Evolutionary conservation across 2,329 filamentous ascomycete genomes (phyloP), one percentile per base, ranked within the genome.

Genomic region (Aureobasidium sp.): DNA sequence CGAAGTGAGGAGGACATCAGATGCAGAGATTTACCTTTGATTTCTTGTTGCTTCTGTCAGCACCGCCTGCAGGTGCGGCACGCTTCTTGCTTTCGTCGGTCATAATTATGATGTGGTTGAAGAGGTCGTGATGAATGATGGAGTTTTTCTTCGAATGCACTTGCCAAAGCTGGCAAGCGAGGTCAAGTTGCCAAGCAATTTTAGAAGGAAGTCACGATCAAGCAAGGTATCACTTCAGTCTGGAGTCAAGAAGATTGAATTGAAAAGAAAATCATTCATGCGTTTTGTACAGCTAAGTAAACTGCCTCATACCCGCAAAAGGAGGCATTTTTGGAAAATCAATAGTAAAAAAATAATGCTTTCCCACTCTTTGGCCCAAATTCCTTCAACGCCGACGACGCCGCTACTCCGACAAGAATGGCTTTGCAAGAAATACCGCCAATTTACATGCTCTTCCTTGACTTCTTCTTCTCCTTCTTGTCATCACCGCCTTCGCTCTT

Each of bases 391-490:
- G 60, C 60, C 60, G 49, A 54, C 49, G 60, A 61, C 60, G 60
- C 60, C 60, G 40, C 60, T 53, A 61, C 60, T 61, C 60, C 60
- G 48, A 53, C 49, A 61, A 61, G 60, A 54, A 11, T 45, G 60
- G 45, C 57, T 49, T 48, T 31, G 24, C 17, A 35, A 47, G 47
- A 61, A 17, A 47, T 47, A 15, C 40, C 27, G 48, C 37, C 47
- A 45, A 17, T 56, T 29, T 61, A 61, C 49, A 56, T 62, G 60
- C 62, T 63, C 53, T 63, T 64, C 60, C 64, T 61, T 42, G 64
- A 59, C 47, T 63, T 62, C 31, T 67, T 68, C 62, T 70, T 70
- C 61, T 71, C 65, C 65, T 69, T 67, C 67, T 67, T 63, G 42
- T 63, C 65, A 61, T 61, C 63, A 37, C 39, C 66, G 54, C 64